Base-by-base conservation (phyloP, 192 early-diverging fungal genomes). In the Phycomyces blakesleeanus region DNA sequence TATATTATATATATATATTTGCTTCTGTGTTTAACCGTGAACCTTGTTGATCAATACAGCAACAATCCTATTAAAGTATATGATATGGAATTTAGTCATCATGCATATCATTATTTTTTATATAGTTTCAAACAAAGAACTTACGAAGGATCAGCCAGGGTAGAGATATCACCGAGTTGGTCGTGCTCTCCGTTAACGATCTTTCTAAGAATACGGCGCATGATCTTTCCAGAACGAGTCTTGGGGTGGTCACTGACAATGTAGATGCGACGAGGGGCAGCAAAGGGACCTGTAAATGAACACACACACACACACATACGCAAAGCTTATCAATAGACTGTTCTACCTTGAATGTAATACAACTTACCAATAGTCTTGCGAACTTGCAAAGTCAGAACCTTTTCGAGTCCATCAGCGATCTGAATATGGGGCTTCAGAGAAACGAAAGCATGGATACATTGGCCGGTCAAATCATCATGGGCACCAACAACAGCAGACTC, bases 151-250 rank as follows among this genome's bases (percentile, higher is more conserved):
- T 98, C 93, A 6, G 92, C 89, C 69, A 98, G 74, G 14, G 96
- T 96, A 21, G 80, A 84, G 63, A 91, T 78, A 67, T 98, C 96
- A 59, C 95, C 95, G 10, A 97, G 74, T 65, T 89, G 85, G 66
- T 87, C 85, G 6, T 86, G 75, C 67, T 97, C 92, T 57, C 85
- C 84, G 26, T 80, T 89, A 55, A 94, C 90, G 49, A 94, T 84
- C 86, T 97, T 97, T 70, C 94, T 81, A 75, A 97, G 79, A 67
- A 97, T 88, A 55, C 95, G 83, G 51, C 95, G 83, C 90, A 97
- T 96, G 73, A 97, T 93, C 83, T 97, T 97, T 53, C 95, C 95
- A 51, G 85, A 89, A 39, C 94, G 85, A 20, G 95, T 97, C 81
- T 97, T 96, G 64, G 95, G 95, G 56, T 95, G 81, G 72, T 95